Percentiles rank a stretch among this genome's conserved stretches.
Conservation (phyloP, 163 green algal genomes). For the Coccomyxa subellipsoidea region DNA sequence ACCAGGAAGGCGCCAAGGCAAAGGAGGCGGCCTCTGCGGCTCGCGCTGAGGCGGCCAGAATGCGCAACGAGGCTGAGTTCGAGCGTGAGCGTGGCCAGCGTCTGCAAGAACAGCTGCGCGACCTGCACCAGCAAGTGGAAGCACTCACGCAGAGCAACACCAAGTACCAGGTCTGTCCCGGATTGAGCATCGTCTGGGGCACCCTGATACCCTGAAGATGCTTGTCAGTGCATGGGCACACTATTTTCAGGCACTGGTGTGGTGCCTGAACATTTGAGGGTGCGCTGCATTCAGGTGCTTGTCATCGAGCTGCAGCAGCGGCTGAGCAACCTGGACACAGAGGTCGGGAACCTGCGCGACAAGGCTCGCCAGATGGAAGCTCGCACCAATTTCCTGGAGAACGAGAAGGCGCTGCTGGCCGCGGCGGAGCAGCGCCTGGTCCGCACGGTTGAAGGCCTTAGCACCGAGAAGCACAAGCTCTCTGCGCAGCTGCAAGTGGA, state of each 20-base stretch:
- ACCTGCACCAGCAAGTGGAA: conserved; percentile 29
- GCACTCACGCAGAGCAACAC: conserved; percentile 35
- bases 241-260: no score
- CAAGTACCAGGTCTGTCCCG: conserved; percentile 27
- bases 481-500: conserved; percentile 7
- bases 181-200: no score
- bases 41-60: conserved; percentile 30
- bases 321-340: conserved; percentile 25
- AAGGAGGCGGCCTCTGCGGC: conserved; percentile 23
- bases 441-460: conserved; percentile 31
- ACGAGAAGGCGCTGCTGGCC: conserved; percentile 35
- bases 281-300: no score
- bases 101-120: conserved; percentile 37
- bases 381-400: conserved; percentile 13
- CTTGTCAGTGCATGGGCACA: no score
- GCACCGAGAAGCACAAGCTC: conserved; percentile 40
- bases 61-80: conserved; percentile 44
- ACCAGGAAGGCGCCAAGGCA: conserved; percentile 17
- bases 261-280: no score
- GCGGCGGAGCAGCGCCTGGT: conserved; percentile 33
- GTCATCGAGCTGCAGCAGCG: conserved; percentile 38
- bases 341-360: background rate
- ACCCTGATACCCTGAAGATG: no score
- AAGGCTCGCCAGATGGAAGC: background rate
- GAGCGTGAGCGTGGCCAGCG: conserved; percentile 38